A percentile compares a stretch with the other conserved stretches of the same genome.
Conservation (phyloP, 352 stramenopile genomes). For the Globisporangium spinosum region DNA sequence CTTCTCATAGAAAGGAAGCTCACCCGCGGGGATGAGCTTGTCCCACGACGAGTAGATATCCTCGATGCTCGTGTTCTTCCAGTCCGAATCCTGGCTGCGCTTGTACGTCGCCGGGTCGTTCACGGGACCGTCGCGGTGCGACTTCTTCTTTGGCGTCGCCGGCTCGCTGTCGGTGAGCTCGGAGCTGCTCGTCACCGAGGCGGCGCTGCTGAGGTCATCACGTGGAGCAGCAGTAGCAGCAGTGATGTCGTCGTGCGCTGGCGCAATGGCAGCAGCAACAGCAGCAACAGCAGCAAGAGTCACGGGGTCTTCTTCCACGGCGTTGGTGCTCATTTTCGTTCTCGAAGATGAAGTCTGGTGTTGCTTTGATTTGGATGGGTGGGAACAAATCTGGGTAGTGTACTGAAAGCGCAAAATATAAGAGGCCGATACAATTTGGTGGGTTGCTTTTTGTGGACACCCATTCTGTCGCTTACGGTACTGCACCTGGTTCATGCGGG, state of each 20-base stretch:
- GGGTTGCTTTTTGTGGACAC: neutral
- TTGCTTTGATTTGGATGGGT: slow-evolving; percentile 1
- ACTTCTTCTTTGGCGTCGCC: slow-evolving; percentile 13
- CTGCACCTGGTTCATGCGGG: neutral
- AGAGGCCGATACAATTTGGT: slow-evolving; percentile 1
- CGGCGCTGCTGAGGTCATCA: slow-evolving; percentile 6
- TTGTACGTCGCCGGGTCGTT: slow-evolving; percentile 88
- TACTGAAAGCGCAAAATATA: neutral
- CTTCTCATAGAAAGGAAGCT: slow-evolving; percentile 69
- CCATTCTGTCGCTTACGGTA: slow-evolving; percentile 1
- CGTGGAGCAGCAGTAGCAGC: neutral
- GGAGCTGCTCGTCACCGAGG: neutral
- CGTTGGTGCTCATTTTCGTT: neutral
- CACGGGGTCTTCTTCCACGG: neutral
- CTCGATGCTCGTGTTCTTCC: slow-evolving; percentile 82
- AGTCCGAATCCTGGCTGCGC: slow-evolving; percentile 67
- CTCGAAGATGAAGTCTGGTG: neutral
- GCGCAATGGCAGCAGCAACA: neutral
- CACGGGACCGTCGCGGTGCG: slow-evolving; percentile 31
- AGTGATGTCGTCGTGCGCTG: slow-evolving; percentile 1
- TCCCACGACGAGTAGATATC: slow-evolving; percentile 88
- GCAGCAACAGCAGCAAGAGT: neutral
- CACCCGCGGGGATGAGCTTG: slow-evolving; percentile 63
- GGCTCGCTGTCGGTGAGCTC: neutral
- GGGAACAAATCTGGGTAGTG: neutral